Evolutionary conservation across 176 grass and related monocot genomes (phyloP).

Genomic region (Alopecurus myosuroides): DNA sequence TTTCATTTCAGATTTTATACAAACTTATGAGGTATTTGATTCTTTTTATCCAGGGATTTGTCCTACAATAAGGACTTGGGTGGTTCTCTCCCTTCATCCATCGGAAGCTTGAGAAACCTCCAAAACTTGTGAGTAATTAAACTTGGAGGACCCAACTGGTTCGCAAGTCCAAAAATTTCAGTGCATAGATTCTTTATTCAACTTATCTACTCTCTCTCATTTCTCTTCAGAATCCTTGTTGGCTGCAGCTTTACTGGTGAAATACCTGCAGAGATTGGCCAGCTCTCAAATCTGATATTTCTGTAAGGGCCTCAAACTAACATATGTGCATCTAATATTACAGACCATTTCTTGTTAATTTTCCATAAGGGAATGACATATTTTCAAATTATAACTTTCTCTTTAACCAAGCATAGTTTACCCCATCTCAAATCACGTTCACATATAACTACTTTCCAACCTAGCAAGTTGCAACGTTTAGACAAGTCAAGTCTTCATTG

Average conservation of each 20-base stretch:
- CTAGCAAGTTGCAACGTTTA: neutral
- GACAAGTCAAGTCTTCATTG: neutral
- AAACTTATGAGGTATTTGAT: neutral
- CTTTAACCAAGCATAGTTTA: neutral
- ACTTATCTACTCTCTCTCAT: neutral
- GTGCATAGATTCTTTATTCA: neutral
- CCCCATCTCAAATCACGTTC: neutral
- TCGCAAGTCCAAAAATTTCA: neutral
- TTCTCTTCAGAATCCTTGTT: conserved; percentile 59
- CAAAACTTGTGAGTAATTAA: conserved; percentile 43
- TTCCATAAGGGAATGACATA: neutral
- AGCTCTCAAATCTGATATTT: conserved; percentile 49
- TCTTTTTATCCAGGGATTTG: conserved; percentile 52
- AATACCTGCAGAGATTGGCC: conserved; percentile 69
- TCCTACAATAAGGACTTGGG: conserved; percentile 67
- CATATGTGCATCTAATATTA: neutral
- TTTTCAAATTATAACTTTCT: neutral
- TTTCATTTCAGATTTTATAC: neutral
- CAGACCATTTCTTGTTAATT: neutral
- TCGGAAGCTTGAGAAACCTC: conserved; percentile 66
- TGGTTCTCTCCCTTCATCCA: conserved; percentile 50
- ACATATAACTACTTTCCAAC: neutral
- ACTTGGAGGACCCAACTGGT: neutral
- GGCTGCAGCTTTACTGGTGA: conserved; percentile 79
- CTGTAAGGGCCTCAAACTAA: conserved; percentile 47